Evolutionary conservation across 2,329 filamentous ascomycete genomes (phyloP).

Genomic region (Neofusicoccum cordaticola): DNA sequence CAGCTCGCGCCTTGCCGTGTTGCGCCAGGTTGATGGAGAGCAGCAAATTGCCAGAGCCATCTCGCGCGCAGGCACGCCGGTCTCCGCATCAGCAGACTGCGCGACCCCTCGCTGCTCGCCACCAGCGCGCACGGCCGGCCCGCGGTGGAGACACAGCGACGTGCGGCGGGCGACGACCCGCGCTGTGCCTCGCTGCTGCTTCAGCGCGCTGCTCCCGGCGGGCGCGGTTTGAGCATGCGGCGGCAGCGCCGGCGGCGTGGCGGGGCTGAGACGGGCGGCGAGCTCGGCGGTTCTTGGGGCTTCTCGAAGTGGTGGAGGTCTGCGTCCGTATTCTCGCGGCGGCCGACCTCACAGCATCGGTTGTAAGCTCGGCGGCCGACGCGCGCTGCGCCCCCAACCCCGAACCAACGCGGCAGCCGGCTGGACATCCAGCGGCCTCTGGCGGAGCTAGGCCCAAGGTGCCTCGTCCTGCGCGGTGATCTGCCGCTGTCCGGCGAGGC

Average conservation of each 20-base stretch:
- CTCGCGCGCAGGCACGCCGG: background rate
- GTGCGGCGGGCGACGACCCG: background rate
- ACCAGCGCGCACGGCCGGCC: background rate
- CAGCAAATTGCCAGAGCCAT: constrained; percentile 6
- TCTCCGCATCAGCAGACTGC: constrained; percentile 13
- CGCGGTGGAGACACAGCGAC: background rate
- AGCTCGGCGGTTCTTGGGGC: background rate
- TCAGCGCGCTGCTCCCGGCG: background rate
- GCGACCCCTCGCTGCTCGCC: background rate
- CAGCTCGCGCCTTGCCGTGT: constrained; percentile 6
- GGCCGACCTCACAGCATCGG: background rate
- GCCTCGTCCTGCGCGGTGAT: background rate
- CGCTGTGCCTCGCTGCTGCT: background rate
- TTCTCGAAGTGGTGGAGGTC: background rate
- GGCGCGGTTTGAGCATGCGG: background rate
- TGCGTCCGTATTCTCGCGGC: background rate
- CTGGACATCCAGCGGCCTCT: background rate
- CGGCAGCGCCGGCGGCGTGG: background rate
- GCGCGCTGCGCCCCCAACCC: background rate
- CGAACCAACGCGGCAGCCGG: background rate
- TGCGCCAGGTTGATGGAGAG: constrained; percentile 1
- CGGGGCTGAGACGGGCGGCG: background rate
- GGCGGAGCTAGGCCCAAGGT: background rate
- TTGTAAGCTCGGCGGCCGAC: background rate
- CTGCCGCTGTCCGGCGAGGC: background rate